Percentiles rank a stretch among this genome's conserved stretches.
Evolutionary conservation across 192 early-diverging fungal species (phyloP).

Genomic region (Spizellomyces sp.): DNA sequence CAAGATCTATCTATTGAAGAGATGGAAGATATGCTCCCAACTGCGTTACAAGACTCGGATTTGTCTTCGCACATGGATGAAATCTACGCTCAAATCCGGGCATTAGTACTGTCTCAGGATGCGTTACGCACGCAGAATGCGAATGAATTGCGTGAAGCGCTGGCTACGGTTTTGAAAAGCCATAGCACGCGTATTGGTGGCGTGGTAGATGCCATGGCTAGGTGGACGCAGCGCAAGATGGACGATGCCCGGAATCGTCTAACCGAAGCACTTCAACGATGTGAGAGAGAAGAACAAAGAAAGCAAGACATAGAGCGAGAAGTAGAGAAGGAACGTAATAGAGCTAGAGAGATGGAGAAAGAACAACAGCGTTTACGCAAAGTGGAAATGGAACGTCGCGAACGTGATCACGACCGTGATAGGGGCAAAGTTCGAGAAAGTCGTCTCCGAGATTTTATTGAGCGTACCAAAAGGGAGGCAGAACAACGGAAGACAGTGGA

Average conservation of each 20-base stretch:
- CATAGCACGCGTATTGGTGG: conserved; percentile 10
- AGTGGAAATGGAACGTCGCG: neutral
- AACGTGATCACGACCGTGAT: neutral
- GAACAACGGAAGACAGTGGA: neutral
- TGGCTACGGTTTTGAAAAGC: conserved; percentile 19
- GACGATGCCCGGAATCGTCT: conserved; percentile 21
- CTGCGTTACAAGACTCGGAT: conserved; percentile 7
- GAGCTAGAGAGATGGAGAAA: neutral
- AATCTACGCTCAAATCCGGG: conserved; percentile 24
- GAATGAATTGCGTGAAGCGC: conserved; percentile 20
- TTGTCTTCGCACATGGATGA: conserved; percentile 22
- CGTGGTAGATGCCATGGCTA: conserved; percentile 13
- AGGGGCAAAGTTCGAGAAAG: conserved; percentile 11
- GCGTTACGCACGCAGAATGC: conserved; percentile 26
- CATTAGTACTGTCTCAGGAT: conserved; percentile 23
- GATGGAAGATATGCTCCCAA: too few relatives aligned
- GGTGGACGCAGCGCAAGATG: conserved; percentile 23
- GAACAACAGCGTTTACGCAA: neutral
- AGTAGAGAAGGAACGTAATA: neutral
- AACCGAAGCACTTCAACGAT: conserved; percentile 20
- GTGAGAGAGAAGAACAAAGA: neutral
- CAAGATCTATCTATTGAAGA: too few relatives aligned
- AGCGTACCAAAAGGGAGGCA: neutral
- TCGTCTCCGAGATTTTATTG: neutral
- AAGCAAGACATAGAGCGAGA: conserved; percentile 11